These are phyloP conservation scores for Xylariaceae sp. DNA, from an alignment of 2,329 filamentous ascomycete species.

Conservation along the genomic window DNA sequence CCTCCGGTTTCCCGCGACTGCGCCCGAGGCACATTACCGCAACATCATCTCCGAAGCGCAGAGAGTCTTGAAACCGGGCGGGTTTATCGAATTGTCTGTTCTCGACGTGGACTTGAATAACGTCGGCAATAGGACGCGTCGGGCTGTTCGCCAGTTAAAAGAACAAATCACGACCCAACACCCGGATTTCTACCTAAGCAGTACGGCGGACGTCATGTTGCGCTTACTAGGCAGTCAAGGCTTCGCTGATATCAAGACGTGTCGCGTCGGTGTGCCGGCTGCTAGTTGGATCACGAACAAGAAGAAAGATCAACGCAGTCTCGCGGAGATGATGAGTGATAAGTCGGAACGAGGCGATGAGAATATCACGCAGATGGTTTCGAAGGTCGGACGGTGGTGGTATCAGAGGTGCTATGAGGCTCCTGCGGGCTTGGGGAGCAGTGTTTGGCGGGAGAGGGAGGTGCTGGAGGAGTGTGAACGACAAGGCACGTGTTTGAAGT, in stretches of 20 bases:
- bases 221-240: slow-evolving; percentile 62
- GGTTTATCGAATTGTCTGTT: slow-evolving; percentile 72
- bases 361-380: slow-evolving; percentile 86
- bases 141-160: slow-evolving; percentile 65
- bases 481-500: slow-evolving; percentile 78
- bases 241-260: slow-evolving; percentile 68
- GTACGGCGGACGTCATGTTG: slow-evolving; percentile 57
- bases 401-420: slow-evolving; percentile 87
- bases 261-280: slow-evolving; percentile 72
- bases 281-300: slow-evolving; percentile 45
- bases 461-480: slow-evolving; percentile 81
- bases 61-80: slow-evolving; percentile 70
- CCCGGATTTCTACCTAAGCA: slow-evolving; percentile 55
- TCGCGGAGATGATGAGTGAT: slow-evolving; percentile 70
- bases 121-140: slow-evolving; percentile 68
- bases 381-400: slow-evolving; percentile 92
- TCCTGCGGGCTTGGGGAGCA: slow-evolving; percentile 50
- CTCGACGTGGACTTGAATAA: slow-evolving; percentile 77
- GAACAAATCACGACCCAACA: slow-evolving; percentile 60
- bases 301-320: slow-evolving; percentile 47
- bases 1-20: slow-evolving; percentile 68
- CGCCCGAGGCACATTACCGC: slow-evolving; percentile 62
- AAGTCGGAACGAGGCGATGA: slow-evolving; percentile 68
- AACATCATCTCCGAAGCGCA: slow-evolving; percentile 70
- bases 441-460: slow-evolving; percentile 73